Percentiles rank a stretch among this genome's conserved stretches.
phyloP scores from a whole-genome alignment of 768 basidiomycete genomes.

The Boletellus ananiceps region DNA sequence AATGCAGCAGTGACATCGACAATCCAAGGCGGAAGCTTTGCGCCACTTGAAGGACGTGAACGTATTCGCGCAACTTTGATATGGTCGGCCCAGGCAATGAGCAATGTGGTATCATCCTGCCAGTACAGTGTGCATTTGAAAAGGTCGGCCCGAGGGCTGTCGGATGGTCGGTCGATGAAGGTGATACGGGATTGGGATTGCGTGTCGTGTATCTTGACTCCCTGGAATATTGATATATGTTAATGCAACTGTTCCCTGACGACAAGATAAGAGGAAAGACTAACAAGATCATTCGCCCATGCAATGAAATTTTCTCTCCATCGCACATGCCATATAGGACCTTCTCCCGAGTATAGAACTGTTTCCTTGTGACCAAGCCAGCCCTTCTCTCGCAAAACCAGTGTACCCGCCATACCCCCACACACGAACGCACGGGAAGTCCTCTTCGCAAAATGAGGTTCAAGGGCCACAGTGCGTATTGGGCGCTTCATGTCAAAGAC shows the following conservation, averaged over 20 bases:
- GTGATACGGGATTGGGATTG: slow-evolving; percentile 71
- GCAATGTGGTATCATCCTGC: slow-evolving; percentile 87
- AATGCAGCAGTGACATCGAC: slow-evolving; percentile 92
- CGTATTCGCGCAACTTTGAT: slow-evolving; percentile 87
- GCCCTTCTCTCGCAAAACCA: slow-evolving; percentile 90
- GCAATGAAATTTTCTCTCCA: slow-evolving; percentile 88
- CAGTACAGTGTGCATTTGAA: slow-evolving; percentile 91
- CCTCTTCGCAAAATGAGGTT: slow-evolving; percentile 83
- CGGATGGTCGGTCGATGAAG: slow-evolving; percentile 75
- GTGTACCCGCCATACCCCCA: slow-evolving; percentile 85
- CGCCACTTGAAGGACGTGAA: slow-evolving; percentile 46
- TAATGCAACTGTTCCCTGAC: background rate
- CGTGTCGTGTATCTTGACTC: slow-evolving; percentile 91
- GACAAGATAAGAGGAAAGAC: slow-evolving; percentile 20
- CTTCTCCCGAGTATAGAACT: slow-evolving; percentile 76
- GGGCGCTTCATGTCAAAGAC: slow-evolving; percentile 89
- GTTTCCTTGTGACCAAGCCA: slow-evolving; percentile 96
- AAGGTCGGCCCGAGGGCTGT: slow-evolving; percentile 87
- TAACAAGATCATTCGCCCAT: slow-evolving; percentile 91
- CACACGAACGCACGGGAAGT: slow-evolving; percentile 78
- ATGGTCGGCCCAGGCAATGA: slow-evolving; percentile 91
- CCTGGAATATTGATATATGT: slow-evolving; percentile 41
- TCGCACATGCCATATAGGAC: slow-evolving; percentile 88
- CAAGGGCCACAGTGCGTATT: slow-evolving; percentile 83
- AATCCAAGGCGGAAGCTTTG: slow-evolving; percentile 53